Percentiles rank a stretch among this genome's conserved stretches.
phyloP scores from a whole-genome alignment of 202 grass and related monocot genomes.

The Sporobolus alterniflorus region DNA sequence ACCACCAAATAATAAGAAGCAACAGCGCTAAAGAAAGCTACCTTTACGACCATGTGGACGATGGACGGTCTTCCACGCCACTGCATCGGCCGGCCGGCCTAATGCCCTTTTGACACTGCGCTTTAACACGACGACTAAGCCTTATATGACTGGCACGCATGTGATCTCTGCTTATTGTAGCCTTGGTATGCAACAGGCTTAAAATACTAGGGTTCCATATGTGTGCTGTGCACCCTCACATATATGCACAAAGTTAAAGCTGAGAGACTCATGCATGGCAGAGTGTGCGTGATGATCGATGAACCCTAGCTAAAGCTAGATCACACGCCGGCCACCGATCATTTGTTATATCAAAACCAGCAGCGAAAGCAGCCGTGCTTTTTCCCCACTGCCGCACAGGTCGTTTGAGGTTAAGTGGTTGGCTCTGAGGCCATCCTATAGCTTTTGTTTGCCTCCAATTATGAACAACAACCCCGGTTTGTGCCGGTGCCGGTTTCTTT shows the following conservation, averaged over 20 bases:
- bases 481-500: constrained; percentile 33
- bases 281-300: no score
- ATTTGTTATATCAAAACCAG: constrained; percentile 16
- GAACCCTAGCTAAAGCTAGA: background rate
- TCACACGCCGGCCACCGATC: background rate
- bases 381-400: background rate
- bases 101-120: background rate
- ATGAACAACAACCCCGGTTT: background rate
- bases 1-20: constrained; percentile 5
- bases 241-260: background rate
- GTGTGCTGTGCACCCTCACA: background rate
- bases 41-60: background rate
- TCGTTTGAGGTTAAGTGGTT: constrained; percentile 24
- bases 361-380: constrained; percentile 23
- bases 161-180: constrained; percentile 44
- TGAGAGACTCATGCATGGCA: no score
- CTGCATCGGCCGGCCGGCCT: background rate
- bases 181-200: constrained; percentile 22
- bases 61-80: background rate
- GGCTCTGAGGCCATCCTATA: constrained; percentile 14
- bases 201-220: constrained; percentile 11
- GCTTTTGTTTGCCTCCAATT: background rate
- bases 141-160: constrained; percentile 11
- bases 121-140: background rate
- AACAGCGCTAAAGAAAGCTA: background rate